phyloP scores from a whole-genome alignment of 129 eudicot species.

The Mikania micrantha region DNA sequence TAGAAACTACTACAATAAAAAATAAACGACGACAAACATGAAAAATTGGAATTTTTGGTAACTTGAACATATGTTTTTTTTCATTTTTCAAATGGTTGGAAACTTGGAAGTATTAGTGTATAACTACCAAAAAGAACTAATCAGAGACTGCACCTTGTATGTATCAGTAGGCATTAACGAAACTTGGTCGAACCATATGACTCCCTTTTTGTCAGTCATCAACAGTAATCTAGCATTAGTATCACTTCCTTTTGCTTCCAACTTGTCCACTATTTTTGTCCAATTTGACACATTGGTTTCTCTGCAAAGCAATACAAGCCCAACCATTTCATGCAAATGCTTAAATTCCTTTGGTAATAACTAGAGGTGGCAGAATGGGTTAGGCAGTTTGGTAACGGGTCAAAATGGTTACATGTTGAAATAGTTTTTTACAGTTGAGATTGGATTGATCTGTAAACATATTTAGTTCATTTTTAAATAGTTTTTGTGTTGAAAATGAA shows the following conservation, averaged over 20 bases:
- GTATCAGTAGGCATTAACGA: constrained; percentile 84
- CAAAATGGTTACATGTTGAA: neutral
- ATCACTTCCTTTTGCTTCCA: constrained; percentile 59
- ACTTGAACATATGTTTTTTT: neutral
- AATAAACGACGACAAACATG: no score
- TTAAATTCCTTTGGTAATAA: neutral
- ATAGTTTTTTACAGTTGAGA: neutral
- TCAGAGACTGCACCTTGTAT: constrained; percentile 50
- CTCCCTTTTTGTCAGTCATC: constrained; percentile 57
- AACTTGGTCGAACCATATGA: constrained; percentile 96
- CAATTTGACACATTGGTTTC: constrained; percentile 55
- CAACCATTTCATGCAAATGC: neutral
- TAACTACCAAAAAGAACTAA: neutral
- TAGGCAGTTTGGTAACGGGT: neutral
- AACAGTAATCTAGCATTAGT: constrained; percentile 58
- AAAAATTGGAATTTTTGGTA: constrained; percentile 1
- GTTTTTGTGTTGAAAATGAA: neutral
- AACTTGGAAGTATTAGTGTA: neutral
- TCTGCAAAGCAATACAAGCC: constrained; percentile 30
- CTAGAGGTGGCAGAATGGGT: neutral
- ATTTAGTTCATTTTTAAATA: neutral
- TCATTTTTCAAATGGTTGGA: neutral
- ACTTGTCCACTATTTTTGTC: constrained; percentile 52
- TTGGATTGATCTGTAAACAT: neutral
- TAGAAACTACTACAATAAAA: neutral